Conservation (phyloP, 192 early-diverging fungal genomes). For the Backusella australiensis region DNA sequence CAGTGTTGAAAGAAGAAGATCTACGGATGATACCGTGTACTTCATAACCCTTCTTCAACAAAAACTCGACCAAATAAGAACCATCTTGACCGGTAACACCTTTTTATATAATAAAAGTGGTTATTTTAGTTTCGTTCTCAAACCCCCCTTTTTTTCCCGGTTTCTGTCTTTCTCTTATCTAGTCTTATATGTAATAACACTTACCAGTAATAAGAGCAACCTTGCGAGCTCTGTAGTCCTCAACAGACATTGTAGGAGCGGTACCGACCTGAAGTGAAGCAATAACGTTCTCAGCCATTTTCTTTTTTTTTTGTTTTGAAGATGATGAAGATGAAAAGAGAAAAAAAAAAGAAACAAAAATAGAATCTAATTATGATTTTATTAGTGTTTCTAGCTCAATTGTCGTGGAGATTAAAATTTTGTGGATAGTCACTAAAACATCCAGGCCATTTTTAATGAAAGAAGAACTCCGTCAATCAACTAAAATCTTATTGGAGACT, state of each 20-base stretch:
- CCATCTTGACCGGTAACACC: constrained; percentile 82
- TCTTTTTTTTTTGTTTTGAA: neutral
- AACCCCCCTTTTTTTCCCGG: neutral
- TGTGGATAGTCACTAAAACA: neutral
- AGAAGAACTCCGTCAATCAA: neutral
- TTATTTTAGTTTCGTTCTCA: neutral
- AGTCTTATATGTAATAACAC: neutral
- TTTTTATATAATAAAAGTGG: neutral
- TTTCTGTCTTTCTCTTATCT: neutral
- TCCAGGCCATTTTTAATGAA: neutral
- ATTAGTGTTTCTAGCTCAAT: neutral
- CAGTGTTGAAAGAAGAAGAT: constrained; percentile 85
- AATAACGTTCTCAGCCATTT: constrained; percentile 36
- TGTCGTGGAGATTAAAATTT: neutral
- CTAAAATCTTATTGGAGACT: neutral
- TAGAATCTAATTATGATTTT: constrained; percentile 7
- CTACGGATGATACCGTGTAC: constrained; percentile 81
- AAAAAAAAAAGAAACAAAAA: constrained; percentile 5
- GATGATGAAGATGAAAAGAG: constrained; percentile 23
- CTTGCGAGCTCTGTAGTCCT: constrained; percentile 59
- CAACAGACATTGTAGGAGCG: constrained; percentile 24
- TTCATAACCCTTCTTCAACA: constrained; percentile 72
- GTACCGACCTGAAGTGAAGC: constrained; percentile 22
- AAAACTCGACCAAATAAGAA: constrained; percentile 72
- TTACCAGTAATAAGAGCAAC: constrained; percentile 63